Evolutionary conservation across 306 rosid genomes (phyloP).

Genomic region (Prunus dulcis): DNA sequence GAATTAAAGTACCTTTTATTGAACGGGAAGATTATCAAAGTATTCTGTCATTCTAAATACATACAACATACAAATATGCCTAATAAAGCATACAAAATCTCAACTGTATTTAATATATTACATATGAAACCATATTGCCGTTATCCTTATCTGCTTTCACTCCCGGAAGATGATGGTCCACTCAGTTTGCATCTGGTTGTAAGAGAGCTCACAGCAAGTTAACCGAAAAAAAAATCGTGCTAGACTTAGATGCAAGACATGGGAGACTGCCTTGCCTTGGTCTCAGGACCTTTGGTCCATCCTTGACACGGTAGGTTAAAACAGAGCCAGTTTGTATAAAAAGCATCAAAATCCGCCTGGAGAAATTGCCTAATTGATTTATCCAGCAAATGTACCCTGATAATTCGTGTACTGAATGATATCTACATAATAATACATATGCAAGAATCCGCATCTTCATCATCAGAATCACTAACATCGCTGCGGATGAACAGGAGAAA

Average conservation of each 20-base stretch:
- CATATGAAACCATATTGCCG: constrained; percentile 26
- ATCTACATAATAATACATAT: constrained; percentile 74
- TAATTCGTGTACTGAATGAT: constrained; percentile 22
- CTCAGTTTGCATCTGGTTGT: constrained; percentile 17
- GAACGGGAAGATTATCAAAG: background rate
- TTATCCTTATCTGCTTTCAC: constrained; percentile 30
- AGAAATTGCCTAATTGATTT: constrained; percentile 31
- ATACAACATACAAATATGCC: constrained; percentile 9
- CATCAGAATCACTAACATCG: constrained; percentile 75
- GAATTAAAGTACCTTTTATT: background rate
- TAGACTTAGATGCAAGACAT: constrained; percentile 31
- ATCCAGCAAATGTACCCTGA: constrained; percentile 43
- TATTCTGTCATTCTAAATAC: constrained; percentile 23
- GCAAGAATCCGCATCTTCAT: constrained; percentile 72
- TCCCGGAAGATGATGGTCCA: constrained; percentile 19
- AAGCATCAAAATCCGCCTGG: constrained; percentile 28
- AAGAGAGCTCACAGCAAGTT: constrained; percentile 24
- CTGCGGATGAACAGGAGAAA: constrained; percentile 51
- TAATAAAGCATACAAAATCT: constrained; percentile 21
- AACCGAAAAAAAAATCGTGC: constrained; percentile 31
- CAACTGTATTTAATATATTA: constrained; percentile 29
- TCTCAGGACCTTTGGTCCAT: constrained; percentile 32
- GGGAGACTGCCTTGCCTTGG: constrained; percentile 21
- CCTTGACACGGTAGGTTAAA: constrained; percentile 24
- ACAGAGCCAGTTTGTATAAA: constrained; percentile 16